Conservation (phyloP, 805 yeast species). For the Wickerhamiella qilinensis region DNA sequence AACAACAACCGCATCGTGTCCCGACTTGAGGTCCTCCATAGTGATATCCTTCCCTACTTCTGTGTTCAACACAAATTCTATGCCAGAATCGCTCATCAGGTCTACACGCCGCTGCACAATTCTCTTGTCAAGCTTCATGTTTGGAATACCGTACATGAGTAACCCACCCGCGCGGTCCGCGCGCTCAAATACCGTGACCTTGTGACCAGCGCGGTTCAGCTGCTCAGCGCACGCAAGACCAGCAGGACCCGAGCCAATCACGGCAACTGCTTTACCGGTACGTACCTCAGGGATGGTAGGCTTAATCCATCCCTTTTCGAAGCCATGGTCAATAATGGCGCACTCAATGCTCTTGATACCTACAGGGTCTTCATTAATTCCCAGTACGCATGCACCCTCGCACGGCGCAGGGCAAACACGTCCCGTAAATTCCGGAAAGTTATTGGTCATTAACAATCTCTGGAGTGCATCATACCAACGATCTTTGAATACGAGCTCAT, state of each 20-base stretch:
- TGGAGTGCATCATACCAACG: conserved; percentile 91
- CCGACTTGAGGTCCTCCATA: conserved; percentile 46
- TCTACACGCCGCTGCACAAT: conserved; percentile 89
- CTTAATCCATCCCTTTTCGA: conserved; percentile 89
- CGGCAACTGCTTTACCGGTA: conserved; percentile 72
- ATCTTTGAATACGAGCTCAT: conserved; percentile 86
- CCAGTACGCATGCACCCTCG: conserved; percentile 91
- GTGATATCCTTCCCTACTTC: conserved; percentile 74
- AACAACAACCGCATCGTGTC: conserved; percentile 70
- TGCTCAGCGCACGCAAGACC: conserved; percentile 97
- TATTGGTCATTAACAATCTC: conserved; percentile 85
- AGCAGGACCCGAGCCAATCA: conserved; percentile 94
- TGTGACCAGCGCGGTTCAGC: conserved; percentile 89
- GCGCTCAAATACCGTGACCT: conserved; percentile 83
- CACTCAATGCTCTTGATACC: conserved; percentile 93
- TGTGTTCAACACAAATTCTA: conserved; percentile 57
- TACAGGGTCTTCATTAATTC: conserved; percentile 87
- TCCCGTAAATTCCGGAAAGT: conserved; percentile 97
- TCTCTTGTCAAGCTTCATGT: conserved; percentile 91
- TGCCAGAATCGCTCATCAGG: conserved; percentile 78
- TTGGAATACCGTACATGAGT: conserved; percentile 97
- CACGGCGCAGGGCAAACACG: conserved; percentile 99
- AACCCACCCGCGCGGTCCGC: conserved; percentile 93
- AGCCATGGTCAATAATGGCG: conserved; percentile 91
- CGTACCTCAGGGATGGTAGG: conserved; percentile 66